Evolutionary conservation across 2,329 filamentous ascomycete genomes (phyloP), one percentile per base, ranked within the genome.

Genomic region (Coniochaeta ligniaria): DNA sequence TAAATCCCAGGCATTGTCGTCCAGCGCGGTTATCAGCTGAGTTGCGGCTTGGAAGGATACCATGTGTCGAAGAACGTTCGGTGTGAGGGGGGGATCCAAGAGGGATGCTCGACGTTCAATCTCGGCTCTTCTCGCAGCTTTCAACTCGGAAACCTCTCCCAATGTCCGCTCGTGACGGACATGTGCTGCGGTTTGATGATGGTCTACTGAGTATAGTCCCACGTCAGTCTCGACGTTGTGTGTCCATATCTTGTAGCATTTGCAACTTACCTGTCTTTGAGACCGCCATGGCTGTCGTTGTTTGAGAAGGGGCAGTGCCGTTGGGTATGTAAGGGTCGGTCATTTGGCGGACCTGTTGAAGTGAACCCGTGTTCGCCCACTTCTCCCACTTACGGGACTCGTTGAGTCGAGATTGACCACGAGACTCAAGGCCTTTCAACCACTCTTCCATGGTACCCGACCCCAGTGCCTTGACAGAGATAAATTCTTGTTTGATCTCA

Each of bases 351-450:
- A 81, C 76, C 45, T 71, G 72, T 11, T 62, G 52, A 45, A 78
- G 60, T 36, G 76, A 76, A 56, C 79, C 78, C 45, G 79, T 73
- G 4, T 68, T 66, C 64, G 87, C 85, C 85, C 89, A 94, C 67
- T 86, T 88, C 70, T 92, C 90, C 87, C 90, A 94, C 57, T 88
- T 83, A 31, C 83, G 80, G 33, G 84, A 80, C 69, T 90, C 85
- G 12, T 77, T 79, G 66, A 85, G 81, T 57, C 79, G 75, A 61
- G 84, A 79, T 66, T 83, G 83, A 11, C 89, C 88, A 61, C 84
- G 80, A 31, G 75, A 76, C 50, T 86, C 82, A 3, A 95, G 80
- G 11, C 90, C 90, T 73, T 93, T 93, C 33, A 86, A 78, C 90
- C 91, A 95, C 71, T 93, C 90, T 66, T 91, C 88, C 4, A 83